These are phyloP conservation scores for Hypoxylon fuscum DNA, from an alignment of 495 filamentous ascomycete genomes.

Conservation along the genomic window DNA sequence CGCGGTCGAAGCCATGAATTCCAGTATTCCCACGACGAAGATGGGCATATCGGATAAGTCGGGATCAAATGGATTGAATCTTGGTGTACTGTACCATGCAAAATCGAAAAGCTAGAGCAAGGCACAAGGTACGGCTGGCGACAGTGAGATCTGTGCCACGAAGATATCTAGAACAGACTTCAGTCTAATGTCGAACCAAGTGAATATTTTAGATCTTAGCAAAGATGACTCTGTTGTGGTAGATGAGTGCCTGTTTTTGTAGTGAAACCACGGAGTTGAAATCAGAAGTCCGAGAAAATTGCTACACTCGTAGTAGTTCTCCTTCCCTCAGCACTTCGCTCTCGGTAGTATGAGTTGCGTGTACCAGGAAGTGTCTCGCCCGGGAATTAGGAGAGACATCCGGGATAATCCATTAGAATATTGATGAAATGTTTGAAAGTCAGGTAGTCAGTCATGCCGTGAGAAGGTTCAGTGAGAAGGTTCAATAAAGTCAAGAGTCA, in stretches of 20 bases:
- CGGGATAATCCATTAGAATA: too few species aligned
- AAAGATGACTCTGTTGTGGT: not conserved
- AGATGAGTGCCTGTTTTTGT: not conserved
- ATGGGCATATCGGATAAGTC: not conserved
- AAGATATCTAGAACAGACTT: not conserved
- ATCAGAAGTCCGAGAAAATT: not conserved
- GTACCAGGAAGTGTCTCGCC: not conserved
- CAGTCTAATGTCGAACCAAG: not conserved
- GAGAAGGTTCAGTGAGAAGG: too few species aligned
- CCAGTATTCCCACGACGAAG: not conserved
- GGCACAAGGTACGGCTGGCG: not conserved
- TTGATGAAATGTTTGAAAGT: not conserved
- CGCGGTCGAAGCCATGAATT: not conserved
- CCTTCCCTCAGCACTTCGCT: not conserved
- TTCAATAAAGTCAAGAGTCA: too few species aligned
- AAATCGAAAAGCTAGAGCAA: not conserved
- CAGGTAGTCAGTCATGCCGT: too few species aligned
- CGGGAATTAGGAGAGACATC: slow-evolving; percentile 26
- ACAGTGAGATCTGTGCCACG: not conserved
- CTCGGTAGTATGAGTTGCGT: not conserved
- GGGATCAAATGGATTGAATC: not conserved
- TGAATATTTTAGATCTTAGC: not conserved
- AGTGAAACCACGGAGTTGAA: not conserved
- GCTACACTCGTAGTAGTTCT: not conserved
- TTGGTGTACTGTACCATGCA: not conserved